phyloP scores from a whole-genome alignment of 352 stramenopile species.

The Peronospora farinosa region DNA sequence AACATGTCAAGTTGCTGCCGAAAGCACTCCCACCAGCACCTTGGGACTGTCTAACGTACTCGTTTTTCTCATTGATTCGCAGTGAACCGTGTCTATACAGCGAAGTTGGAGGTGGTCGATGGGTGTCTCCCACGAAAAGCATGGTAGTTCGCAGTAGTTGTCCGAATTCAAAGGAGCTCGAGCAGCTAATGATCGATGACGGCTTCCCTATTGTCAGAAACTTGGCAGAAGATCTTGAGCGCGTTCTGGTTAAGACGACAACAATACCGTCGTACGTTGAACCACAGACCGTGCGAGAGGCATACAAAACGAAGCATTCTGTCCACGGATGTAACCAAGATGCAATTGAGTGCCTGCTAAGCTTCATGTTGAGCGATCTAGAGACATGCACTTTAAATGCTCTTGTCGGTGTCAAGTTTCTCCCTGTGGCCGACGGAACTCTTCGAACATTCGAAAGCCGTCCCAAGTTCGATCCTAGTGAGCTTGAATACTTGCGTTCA shows the following conservation, averaged over 20 bases:
- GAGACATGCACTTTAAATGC: conserved; percentile 12
- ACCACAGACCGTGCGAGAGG: conserved; percentile 30
- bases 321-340: conserved; percentile 34
- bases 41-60: conserved; percentile 41
- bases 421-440: conserved; percentile 51
- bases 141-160: conserved; percentile 39
- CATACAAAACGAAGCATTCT: conserved; percentile 39
- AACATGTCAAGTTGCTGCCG: conserved; percentile 43
- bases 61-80: conserved; percentile 41
- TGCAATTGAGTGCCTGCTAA: conserved; percentile 32
- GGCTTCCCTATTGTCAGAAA: conserved; percentile 41
- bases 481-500: conserved; percentile 46
- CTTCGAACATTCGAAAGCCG: conserved; percentile 34
- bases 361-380: conserved; percentile 51
- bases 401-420: conserved; percentile 46
- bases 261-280: conserved; percentile 39
- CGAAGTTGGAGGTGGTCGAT: conserved; percentile 33
- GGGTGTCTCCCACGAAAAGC: conserved; percentile 36
- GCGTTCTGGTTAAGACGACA: conserved; percentile 38
- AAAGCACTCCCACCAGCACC: conserved; percentile 39
- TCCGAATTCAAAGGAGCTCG: conserved; percentile 30
- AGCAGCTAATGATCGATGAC: conserved; percentile 46
- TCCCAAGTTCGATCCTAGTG: conserved; percentile 19
- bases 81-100: conserved; percentile 41
- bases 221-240: conserved; percentile 42